phyloP scores from a whole-genome alignment of 371 early-diverging fungal species.

The Mortierella sp. region DNA sequence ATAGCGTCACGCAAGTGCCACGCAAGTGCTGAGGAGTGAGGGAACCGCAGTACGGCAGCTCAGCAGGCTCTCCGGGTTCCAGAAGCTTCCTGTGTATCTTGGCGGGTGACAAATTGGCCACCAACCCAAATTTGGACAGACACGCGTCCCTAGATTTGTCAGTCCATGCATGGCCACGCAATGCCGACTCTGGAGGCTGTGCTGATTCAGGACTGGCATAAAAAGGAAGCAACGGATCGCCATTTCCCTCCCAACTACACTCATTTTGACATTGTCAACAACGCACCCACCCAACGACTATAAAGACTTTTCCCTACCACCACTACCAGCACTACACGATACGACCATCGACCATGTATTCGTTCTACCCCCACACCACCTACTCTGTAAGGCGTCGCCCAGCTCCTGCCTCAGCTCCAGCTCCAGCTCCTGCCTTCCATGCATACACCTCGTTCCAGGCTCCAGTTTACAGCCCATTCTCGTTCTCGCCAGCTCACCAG shows the following conservation, averaged over 20 bases:
- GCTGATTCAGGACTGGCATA: too few species aligned
- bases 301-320: not conserved
- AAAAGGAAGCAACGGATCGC: too few species aligned
- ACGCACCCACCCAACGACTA: too few species aligned
- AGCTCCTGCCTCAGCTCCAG: too few species aligned
- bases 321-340: not conserved
- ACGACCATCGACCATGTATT: constrained; percentile 1
- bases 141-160: not conserved
- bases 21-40: not conserved
- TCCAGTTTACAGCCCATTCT: not conserved
- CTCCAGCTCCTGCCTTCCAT: not conserved
- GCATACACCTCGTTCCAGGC: not conserved
- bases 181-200: too few species aligned
- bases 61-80: not conserved
- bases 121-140: not conserved
- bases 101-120: not conserved
- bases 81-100: constrained; percentile 12
- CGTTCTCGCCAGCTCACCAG: not conserved
- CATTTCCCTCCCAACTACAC: too few species aligned
- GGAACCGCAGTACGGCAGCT: not conserved
- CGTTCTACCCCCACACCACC: constrained; percentile 6
- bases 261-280: too few species aligned
- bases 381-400: constrained; percentile 6
- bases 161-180: not conserved
- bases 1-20: not conserved